phyloP scores from a whole-genome alignment of 1,284 basidiomycete species.

The Serendipita sp. region DNA sequence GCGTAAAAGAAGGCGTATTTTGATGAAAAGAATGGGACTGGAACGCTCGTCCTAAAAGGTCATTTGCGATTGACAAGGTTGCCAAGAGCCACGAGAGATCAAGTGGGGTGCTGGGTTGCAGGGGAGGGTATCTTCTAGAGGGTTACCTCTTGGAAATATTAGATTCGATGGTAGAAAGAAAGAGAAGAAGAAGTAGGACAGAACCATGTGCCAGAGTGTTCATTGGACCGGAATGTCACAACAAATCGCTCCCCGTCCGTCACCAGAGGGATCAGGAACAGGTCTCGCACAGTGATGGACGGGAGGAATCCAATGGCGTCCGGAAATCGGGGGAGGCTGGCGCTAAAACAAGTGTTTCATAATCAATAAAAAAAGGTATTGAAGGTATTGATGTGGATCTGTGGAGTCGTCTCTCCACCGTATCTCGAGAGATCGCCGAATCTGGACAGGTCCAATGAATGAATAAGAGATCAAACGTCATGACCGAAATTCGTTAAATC shows the following conservation, averaged over 20 bases:
- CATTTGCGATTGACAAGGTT: no score
- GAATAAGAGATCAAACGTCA: not conserved
- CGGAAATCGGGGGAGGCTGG: not conserved
- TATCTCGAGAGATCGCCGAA: not conserved
- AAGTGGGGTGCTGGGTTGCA: no score
- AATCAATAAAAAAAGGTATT: not conserved
- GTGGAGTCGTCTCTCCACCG: not conserved
- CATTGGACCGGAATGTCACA: not conserved
- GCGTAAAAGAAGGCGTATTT: no score
- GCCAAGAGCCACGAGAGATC: no score
- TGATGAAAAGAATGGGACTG: no score
- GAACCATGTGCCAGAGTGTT: not conserved
- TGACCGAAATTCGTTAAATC: not conserved
- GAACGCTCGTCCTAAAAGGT: no score
- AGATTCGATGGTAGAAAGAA: not conserved
- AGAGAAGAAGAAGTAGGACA: not conserved
- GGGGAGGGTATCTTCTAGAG: no score
- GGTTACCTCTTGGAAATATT: no score
- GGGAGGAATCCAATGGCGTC: not conserved
- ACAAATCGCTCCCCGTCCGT: not conserved
- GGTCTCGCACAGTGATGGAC: not conserved
- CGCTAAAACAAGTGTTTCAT: not conserved
- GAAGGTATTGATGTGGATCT: not conserved
- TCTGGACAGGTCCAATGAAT: not conserved
- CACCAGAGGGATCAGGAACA: not conserved